A percentile compares a stretch with the other conserved stretches of the same genome.
Conservation (phyloP, 257 asterid species). For the Hygrophila difformis region DNA sequence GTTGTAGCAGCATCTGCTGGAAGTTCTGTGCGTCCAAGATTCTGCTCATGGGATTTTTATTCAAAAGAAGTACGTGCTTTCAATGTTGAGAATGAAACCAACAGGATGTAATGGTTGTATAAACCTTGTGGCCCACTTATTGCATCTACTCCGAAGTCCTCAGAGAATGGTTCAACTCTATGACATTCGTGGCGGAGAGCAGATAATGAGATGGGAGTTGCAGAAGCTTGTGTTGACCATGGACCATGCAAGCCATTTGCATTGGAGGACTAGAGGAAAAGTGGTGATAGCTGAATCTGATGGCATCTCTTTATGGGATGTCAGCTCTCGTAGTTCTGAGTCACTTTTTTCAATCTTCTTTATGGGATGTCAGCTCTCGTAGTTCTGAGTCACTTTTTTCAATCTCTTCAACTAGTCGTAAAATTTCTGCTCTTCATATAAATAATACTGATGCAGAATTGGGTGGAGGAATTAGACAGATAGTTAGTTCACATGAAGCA, state of each 20-base stretch:
- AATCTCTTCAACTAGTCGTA: slow-evolving; percentile 48
- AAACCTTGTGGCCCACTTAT: slow-evolving; percentile 89
- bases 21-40: slow-evolving; percentile 41
- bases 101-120: slow-evolving; percentile 65
- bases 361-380: slow-evolving; percentile 76
- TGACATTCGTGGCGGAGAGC: slow-evolving; percentile 83
- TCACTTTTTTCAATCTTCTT: too few species aligned
- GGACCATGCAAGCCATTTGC: slow-evolving; percentile 80
- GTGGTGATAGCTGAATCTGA: too few species aligned
- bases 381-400: slow-evolving; percentile 48
- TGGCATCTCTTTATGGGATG: too few species aligned
- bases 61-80: slow-evolving; percentile 44
- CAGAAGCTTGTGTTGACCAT: slow-evolving; percentile 57
- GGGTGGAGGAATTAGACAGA: slow-evolving; percentile 92
- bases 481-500: too few species aligned
- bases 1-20: slow-evolving; percentile 97
- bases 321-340: too few species aligned
- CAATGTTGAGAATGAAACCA: slow-evolving; percentile 44
- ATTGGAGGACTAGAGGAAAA: too few species aligned
- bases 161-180: slow-evolving; percentile 49
- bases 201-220: too few species aligned
- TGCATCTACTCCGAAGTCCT: slow-evolving; percentile 47
- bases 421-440: slow-evolving; percentile 68
- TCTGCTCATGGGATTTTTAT: too few species aligned
- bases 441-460: slow-evolving; percentile 79